Base-by-base conservation (phyloP, 352 stramenopile genomes). In the Pythium graminicola region DNA sequence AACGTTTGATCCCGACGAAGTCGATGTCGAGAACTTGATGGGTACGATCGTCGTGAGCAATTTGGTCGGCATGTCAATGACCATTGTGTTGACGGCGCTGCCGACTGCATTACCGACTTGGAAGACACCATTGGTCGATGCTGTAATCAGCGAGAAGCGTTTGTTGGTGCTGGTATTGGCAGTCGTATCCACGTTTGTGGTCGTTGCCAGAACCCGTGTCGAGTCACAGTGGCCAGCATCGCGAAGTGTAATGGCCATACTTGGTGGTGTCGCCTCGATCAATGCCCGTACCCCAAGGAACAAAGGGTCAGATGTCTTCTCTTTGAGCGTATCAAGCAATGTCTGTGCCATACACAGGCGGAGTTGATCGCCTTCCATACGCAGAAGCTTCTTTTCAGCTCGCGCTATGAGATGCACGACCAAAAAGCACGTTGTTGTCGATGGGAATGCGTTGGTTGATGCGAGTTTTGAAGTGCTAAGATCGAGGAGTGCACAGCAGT, bases 1-100 rank as follows among this genome's bases (percentile, higher is more conserved):
- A 14, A 38, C 35, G 6, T 20, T 50, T 11, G 57, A 11, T 7
- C 16, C n/a, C 6, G 62, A 57, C 20, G 51, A 54, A 14, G 42
- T 43, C 3, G 27, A 32, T 5, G 47, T 26, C 7, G 45, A 38
- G 20, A 60, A 59, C 19, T 56, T 60, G 42, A 64, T 67, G 16
- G 49, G 70, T 7, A 68, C 68, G 38, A 76, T 65, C 31, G 61
- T 69, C 20, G 60, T 62, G 38, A 89, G 66, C 33, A 89, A 48
- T 39, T 86, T 86, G 7, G 73, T 76, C 5, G 77, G 77, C 75
- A 89, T 84, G 42, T 85, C 72, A 24, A 86, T 86, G 68, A 65
- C 74, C 41, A 81, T 50, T 43, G 44, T 50, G 28, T 39, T 39
- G n/a, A 50, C 28, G 4, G 44, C 44, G 14, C 69, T 83, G 20